phyloP scores from a whole-genome alignment of 768 basidiomycete genomes.

The Kwoniella dendrophila region DNA sequence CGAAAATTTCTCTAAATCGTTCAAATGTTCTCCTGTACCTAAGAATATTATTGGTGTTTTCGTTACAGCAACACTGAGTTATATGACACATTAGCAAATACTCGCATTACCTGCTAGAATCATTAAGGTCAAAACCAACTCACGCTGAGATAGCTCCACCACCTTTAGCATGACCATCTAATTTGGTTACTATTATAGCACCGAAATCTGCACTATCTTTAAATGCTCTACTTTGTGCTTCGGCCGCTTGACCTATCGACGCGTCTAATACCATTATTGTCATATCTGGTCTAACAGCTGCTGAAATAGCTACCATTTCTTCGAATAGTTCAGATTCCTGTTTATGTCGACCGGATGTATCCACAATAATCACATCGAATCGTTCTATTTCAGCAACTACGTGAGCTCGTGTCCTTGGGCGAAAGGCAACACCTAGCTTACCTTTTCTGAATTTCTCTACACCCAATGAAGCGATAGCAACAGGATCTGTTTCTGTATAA shows the following conservation, averaged over 20 bases:
- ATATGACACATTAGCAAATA: not conserved
- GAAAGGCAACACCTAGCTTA: constrained; percentile 20
- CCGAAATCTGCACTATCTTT: constrained; percentile 98
- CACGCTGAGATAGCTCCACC: constrained; percentile 99
- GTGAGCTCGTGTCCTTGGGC: constrained; percentile 2
- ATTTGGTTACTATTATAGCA: constrained; percentile 98
- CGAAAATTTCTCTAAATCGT: constrained; percentile 92
- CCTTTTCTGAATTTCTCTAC: constrained; percentile 93
- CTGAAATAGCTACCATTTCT: constrained; percentile 96
- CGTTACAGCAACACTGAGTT: constrained; percentile 86
- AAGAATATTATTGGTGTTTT: constrained; percentile 98
- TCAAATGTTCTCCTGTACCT: constrained; percentile 95
- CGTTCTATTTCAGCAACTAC: constrained; percentile 61
- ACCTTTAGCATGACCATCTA: constrained; percentile 99
- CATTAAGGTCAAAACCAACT: constrained; percentile 51
- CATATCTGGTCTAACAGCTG: constrained; percentile 92
- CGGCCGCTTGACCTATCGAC: constrained; percentile 98
- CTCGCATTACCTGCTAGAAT: too few species aligned
- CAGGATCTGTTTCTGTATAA: constrained; percentile 98
- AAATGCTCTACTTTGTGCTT: constrained; percentile 93
- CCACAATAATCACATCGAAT: constrained; percentile 98
- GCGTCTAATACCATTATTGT: constrained; percentile 94
- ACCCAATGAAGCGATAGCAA: constrained; percentile 88
- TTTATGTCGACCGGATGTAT: constrained; percentile 95
- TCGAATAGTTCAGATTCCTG: constrained; percentile 95